phyloP scores from a whole-genome alignment of 768 basidiomycete species.

The Lactarius sanguifluus region DNA sequence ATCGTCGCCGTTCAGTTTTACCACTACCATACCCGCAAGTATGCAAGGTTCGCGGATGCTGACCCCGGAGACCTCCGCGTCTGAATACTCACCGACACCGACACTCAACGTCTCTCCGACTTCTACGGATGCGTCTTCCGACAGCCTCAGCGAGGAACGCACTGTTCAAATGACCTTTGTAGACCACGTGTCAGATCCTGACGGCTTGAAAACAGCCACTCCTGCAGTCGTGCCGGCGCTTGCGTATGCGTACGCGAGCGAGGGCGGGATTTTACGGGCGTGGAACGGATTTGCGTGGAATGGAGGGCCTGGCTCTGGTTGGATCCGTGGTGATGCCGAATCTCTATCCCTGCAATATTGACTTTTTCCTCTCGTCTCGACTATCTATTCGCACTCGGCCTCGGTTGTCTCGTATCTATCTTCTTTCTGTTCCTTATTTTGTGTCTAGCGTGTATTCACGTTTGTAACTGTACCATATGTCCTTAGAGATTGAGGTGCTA shows the following conservation, averaged over 20 bases:
- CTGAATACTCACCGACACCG: conserved; percentile 29
- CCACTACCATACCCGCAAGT: not conserved
- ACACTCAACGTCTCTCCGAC: conserved; percentile 28
- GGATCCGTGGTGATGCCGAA: conserved; percentile 24
- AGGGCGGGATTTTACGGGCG: conserved; percentile 29
- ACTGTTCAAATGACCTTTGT: conserved; percentile 28
- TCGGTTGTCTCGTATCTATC: conserved; percentile 24
- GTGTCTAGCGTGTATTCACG: conserved; percentile 21
- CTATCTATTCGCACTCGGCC: conserved; percentile 22
- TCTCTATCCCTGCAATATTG: conserved; percentile 19
- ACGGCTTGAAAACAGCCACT: conserved; percentile 14
- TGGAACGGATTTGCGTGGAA: conserved; percentile 29
- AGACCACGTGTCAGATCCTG: conserved; percentile 21
- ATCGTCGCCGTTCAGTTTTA: not conserved
- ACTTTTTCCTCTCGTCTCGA: conserved; percentile 16
- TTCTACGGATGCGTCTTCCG: conserved; percentile 27
- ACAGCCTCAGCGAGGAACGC: conserved; percentile 28
- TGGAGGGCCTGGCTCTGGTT: conserved; percentile 20
- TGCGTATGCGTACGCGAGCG: conserved; percentile 30
- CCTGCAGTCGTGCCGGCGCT: conserved; percentile 19
- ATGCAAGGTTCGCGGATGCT: conserved; percentile 20
- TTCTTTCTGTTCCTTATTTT: conserved; percentile 17
- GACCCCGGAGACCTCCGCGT: conserved; percentile 17
- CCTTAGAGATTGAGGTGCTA: conserved; percentile 17
- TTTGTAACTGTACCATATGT: conserved; percentile 23